Conservation (phyloP, 371 early-diverging fungal species). For the Catenaria anguillulae region DNA sequence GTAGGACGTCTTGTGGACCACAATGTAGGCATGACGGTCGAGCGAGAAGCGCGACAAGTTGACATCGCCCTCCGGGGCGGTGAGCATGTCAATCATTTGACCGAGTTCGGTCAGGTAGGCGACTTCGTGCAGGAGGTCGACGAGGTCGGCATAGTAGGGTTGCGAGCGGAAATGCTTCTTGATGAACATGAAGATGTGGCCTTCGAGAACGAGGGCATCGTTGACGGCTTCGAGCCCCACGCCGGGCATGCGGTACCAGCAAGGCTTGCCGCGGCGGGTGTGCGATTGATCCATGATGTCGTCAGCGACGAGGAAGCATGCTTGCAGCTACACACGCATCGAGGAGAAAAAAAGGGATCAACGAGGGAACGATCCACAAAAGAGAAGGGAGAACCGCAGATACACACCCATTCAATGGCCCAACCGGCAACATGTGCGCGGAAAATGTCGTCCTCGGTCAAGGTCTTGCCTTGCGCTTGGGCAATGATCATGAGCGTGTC, state of each 20-base stretch:
- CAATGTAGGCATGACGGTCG: conserved; percentile 83
- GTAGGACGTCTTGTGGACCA: conserved; percentile 93
- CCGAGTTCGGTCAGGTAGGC: conserved; percentile 94
- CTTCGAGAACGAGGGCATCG: conserved; percentile 84
- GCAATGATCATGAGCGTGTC: conserved; percentile 68
- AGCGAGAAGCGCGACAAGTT: conserved; percentile 78
- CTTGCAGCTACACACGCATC: conserved; percentile 58
- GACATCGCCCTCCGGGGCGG: conserved; percentile 86
- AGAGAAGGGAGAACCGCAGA: no score
- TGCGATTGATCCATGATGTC: conserved; percentile 95
- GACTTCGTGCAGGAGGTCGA: conserved; percentile 87
- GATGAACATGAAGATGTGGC: conserved; percentile 73
- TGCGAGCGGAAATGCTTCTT: conserved; percentile 78
- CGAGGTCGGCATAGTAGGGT: conserved; percentile 65
- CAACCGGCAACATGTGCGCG: conserved; percentile 84
- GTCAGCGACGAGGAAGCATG: conserved; percentile 91
- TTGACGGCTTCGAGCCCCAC: conserved; percentile 90
- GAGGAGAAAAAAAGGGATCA: no score
- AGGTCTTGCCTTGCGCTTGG: conserved; percentile 28
- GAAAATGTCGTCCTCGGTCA: conserved; percentile 64
- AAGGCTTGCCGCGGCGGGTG: conserved; percentile 88
- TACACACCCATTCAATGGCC: conserved; percentile 83
- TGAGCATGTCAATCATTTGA: conserved; percentile 88
- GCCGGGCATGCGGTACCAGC: conserved; percentile 74
- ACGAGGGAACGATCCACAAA: no score